These are phyloP conservation scores for Lignosus rhinocerotis DNA, from an alignment of 1,284 basidiomycete species.

Conservation along the genomic window DNA sequence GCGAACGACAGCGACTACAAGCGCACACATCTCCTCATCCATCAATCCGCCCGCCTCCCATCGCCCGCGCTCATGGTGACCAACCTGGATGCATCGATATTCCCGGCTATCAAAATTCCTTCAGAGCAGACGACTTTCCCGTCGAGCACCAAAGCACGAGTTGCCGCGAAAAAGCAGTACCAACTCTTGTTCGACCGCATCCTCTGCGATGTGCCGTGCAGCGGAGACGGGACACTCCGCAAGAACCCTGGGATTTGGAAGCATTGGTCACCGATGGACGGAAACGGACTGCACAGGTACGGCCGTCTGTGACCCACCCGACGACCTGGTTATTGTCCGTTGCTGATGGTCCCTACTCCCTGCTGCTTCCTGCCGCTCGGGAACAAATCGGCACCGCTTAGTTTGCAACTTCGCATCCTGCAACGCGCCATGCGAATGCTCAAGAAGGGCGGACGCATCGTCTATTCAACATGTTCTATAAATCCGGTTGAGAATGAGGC, in stretches of 20 bases:
- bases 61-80: conserved; percentile 94
- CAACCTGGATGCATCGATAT: conserved; percentile 92
- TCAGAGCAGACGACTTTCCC: conserved; percentile 32
- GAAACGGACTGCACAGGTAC: conserved; percentile 87
- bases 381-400: conserved; percentile 30
- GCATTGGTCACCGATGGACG: conserved; percentile 87
- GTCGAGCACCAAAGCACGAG: conserved; percentile 28
- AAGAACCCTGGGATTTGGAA: conserved; percentile 98
- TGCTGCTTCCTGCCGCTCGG: neutral
- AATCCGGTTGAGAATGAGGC: conserved; percentile 99
- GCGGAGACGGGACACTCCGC: conserved; percentile 93
- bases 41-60: conserved; percentile 94
- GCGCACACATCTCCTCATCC: conserved; percentile 95
- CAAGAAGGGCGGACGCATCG: conserved; percentile 84
- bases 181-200: conserved; percentile 89
- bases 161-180: conserved; percentile 33
- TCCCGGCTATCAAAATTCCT: conserved; percentile 72
- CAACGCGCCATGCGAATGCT: conserved; percentile 91
- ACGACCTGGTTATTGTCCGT: neutral
- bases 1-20: conserved; percentile 94
- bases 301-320: neutral
- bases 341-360: neutral
- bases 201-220: conserved; percentile 96
- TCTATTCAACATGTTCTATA: conserved; percentile 97
- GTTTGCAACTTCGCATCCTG: conserved; percentile 91